Base-by-base conservation (phyloP, 768 basidiomycete genomes). In the Boletales sp. region DNA sequence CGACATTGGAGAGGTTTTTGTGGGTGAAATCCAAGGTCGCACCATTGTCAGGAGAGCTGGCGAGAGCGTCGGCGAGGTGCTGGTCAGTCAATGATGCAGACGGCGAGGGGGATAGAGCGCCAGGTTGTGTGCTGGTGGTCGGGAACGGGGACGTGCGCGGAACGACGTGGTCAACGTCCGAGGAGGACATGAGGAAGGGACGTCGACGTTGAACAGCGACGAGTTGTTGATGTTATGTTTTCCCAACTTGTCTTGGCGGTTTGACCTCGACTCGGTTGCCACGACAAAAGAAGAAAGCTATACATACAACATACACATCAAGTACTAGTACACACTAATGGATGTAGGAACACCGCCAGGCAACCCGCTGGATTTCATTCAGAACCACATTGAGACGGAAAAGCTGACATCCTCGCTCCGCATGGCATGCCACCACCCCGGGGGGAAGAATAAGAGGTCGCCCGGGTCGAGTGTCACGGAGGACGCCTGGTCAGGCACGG, bases 401-500 rank as follows among this genome's bases (percentile, higher is more conserved):
- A 90, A 86, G 70, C 90, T 92, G 35, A 75, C 81, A 19, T 80
- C 78, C 70, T 90, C 89, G 66, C 83, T 86, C 55, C 84, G 80
- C 87, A 92, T 89, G 15, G 86, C 87, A 67, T 95, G 92, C 92
- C 92, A 95, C 92, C 92, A 95, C 28, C 89, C 84, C 5, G 89
- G 87, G 17, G 95, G 95, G 57, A 97, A 85, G 63, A 89, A 87
- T 40, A 98, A 71, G 39, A 94, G 49, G 68, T 98, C 95, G 0
- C 94, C 95, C 1, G 93, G 84, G 47, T 76, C 71, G 2, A 98
- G 73, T 1, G 81, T 82, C 31, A 78, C 79, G 42, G 74, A 74
- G 68, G 78, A 74, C 2, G 92, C 85, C 18, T 70, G 44, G 8
- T 82, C 82, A 19, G 78, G 75, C 18, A 86, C 90, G 0, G 75